phyloP scores from a whole-genome alignment of 345 rosid species.

The Angophora floribunda region DNA sequence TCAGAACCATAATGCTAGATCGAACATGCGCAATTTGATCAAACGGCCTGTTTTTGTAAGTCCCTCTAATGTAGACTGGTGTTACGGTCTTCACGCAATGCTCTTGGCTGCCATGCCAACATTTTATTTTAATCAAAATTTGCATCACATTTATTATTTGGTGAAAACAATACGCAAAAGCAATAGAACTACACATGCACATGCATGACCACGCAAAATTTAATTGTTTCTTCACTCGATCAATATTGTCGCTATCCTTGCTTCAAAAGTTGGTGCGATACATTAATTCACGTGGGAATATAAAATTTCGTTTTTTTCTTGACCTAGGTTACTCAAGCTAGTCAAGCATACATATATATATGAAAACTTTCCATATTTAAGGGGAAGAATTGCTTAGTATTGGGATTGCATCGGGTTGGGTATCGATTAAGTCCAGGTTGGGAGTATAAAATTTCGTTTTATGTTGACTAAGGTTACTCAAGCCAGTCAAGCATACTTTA shows the following conservation, averaged over 20 bases:
- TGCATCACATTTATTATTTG: neutral
- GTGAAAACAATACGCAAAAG: neutral
- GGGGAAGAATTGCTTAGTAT: neutral
- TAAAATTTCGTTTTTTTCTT: neutral
- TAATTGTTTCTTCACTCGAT: neutral
- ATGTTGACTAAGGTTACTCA: neutral
- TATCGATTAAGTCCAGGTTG: fast-evolving
- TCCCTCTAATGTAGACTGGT: neutral
- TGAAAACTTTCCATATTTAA: neutral
- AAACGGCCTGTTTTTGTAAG: neutral
- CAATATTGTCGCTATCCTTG: neutral
- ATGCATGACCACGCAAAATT: neutral
- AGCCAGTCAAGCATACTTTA: neutral
- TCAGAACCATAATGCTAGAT: neutral
- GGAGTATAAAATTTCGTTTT: no score
- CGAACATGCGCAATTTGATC: neutral
- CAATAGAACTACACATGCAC: neutral
- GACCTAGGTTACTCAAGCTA: neutral
- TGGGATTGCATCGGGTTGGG: fast-evolving
- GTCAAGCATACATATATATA: fast-evolving
- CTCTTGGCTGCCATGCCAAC: neutral
- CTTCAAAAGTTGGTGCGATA: neutral
- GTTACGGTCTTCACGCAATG: neutral
- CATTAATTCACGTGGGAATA: neutral
- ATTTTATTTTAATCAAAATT: neutral